Percentiles rank a stretch among this genome's conserved stretches.
Evolutionary conservation across 202 grass and related monocot genomes (phyloP).

Genomic region (Alloteropsis angusta): DNA sequence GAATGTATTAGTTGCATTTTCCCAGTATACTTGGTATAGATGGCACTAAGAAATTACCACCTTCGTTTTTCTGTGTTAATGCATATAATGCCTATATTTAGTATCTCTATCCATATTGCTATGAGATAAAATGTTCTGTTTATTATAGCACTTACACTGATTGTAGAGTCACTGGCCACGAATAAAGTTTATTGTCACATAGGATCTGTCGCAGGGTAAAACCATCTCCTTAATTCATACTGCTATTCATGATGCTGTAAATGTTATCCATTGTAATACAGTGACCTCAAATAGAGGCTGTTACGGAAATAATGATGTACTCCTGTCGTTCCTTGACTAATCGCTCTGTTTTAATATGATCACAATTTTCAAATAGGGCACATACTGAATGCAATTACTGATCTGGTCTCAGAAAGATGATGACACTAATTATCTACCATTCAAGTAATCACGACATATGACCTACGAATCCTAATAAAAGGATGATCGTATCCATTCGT

Average conservation of each 20-base stretch:
- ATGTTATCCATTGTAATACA: background rate
- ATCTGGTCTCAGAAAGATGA: background rate
- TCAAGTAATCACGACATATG: background rate
- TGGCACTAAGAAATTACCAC: background rate
- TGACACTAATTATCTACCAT: background rate
- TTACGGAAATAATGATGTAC: background rate
- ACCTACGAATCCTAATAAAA: background rate
- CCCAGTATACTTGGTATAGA: background rate
- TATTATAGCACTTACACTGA: background rate
- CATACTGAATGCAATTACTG: background rate
- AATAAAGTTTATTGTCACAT: background rate
- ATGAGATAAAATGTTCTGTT: background rate
- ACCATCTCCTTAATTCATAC: constrained; percentile 9
- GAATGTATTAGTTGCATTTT: background rate
- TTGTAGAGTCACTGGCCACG: background rate
- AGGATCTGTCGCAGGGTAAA: background rate
- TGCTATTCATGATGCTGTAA: background rate
- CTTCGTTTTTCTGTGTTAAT: background rate
- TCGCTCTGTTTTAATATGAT: background rate
- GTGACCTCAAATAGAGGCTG: background rate
- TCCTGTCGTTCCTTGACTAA: background rate
- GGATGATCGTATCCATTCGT: background rate
- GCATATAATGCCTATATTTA: background rate
- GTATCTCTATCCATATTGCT: background rate
- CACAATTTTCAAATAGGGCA: background rate